Base-by-base conservation (phyloP, 441 rosid species). In the Euphorbia celastroides region DNA sequence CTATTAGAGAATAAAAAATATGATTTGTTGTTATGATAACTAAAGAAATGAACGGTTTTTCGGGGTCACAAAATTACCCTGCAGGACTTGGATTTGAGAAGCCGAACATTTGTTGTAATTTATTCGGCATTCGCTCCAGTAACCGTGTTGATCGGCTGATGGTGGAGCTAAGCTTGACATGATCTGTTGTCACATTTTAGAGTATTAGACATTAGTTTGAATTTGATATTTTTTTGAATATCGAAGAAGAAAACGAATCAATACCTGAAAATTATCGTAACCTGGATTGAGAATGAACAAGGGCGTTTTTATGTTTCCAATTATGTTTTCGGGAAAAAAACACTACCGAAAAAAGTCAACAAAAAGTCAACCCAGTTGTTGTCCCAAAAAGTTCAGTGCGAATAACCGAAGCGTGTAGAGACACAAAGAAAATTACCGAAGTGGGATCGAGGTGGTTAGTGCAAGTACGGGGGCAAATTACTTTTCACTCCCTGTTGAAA, bases 221-320 rank as follows among this genome's bases (percentile, higher is more conserved):
- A 51, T 6, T 30, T 1, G 57, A 13, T 8, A 31, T 23, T 55
- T 30, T 46, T n/a, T 12, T 46, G 20, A 12, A 26, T 19, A 34
- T 1, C 14, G n/a, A n/a, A n/a, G n/a, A 36, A 28, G 5, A 12
- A 27, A 38, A 54, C 67, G 64, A 26, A 62, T 62, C 0, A 61
- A 57, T 76, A 89, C 98, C 98, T 90, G 97, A 97, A 96, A 94
- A 5, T 89, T 70, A 77, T 88, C 99, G 55, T 85, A 91, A 0
- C 91, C 99, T 14, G 97, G 81, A 64, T 94, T 94, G 72, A 91
- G 84, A 74, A 94, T 68, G 77, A 89, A 94, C 19, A 94, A 44
- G 0, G 97, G 97, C 16, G 96, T 84, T 72, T 72, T 80, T 50
- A 94, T 75, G 57, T 82, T 75, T 68, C 77, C 74, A 31, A 92